Base-by-base conservation (phyloP, 2,329 filamentous ascomycete genomes). In the Aspergillus puulaauensis region DNA sequence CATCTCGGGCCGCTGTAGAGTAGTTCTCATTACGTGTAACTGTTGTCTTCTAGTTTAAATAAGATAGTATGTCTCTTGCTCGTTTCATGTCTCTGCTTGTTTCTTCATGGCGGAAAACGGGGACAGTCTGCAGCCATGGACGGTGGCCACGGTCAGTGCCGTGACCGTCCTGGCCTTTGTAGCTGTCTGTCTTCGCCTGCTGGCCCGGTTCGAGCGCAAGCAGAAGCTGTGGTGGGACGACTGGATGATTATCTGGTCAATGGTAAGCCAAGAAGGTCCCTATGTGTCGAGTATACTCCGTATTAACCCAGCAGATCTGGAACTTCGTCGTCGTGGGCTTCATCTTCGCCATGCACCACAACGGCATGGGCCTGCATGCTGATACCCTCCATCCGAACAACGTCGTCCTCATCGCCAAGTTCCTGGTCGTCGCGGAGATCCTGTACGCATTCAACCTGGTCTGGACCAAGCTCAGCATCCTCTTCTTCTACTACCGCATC, bases 181-280 rank as follows among this genome's bases (percentile, higher is more conserved):
- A 1, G 66, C 71, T 3, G 76, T 81, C 12, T 66, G 40, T n/a
- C 65, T 81, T 14, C 73, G 80, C 2, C 50, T 82, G 5, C 54
- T 75, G 27, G 76, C 77, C 55, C 76, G 79, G 11, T 71, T 72
- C 49, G 65, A 79, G 45, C 78, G 77, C 46, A 73, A 67, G 3
- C 78, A 80, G 55, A 65, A 67, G 57, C 64, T 81, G 5, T 82
- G 80, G 80, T 81, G 79, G 80, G 80, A 82, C 68, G 80, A 82
- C 64, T 81, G 74, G 64, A 71, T 80, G 66, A 79, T 82, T 55
- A 56, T 81, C 0, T 80, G 77, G 51, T 81, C 80, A 1, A 77
- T 79, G 79, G 79, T 81, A 44, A 6, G 17, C n/a, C n/a, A n/a
- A n/a, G n/a, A n/a, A n/a, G n/a, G n/a, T n/a, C n/a, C n/a, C n/a